Base-by-base conservation (phyloP, 495 filamentous ascomycete species). In the Geoglossum glabrum region DNA sequence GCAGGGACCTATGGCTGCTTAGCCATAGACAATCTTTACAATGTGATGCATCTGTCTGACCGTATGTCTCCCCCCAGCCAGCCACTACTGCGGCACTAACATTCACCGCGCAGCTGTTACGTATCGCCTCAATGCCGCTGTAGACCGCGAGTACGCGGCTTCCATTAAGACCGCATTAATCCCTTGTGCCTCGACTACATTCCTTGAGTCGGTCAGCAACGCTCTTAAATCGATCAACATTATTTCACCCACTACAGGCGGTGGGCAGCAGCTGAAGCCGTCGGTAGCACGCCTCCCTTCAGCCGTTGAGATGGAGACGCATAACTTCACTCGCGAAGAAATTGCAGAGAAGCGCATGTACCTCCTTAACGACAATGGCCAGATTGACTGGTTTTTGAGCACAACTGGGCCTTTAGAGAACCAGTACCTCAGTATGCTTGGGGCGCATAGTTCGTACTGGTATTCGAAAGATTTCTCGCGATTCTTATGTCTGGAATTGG, bases 401-500 rank as follows among this genome's bases (percentile, higher is more conserved):
- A 85, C 85, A 46, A 80, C 84, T 23, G 87, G 90, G 0, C 77
- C 88, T 3, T 72, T 97, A 28, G 90, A 93, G 69, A 86, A 95
- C 55, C 90, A 96, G 72, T 98, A 98, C 66, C 68, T 96, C 3
- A 95, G 93, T 61, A 98, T 98, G 90, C 69, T 98, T 59, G 85
- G 87, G 57, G 92, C 92, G n/a, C 92, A 98, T 69, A 88, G 85
- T 58, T 87, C 84, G 60, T 98, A 98, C 64, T 97, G 92, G 92
- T 77, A 77, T 10, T 79, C 83, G 61, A 74, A 76, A 58, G 92
- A 97, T 66, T 86, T 97, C 69, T 80, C 92, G 26, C 71, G 90
- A 38, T 81, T 97, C 65, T 65, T 96, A 55, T 90, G 95, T 21
- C 69, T 87, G 40, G 92, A 98, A 70, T 79, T 90, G 62, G 90